A percentile compares a stretch with the other conserved stretches of the same genome.
Conservation (phyloP, 2,329 filamentous ascomycete genomes). For the Cercospora sp. region DNA sequence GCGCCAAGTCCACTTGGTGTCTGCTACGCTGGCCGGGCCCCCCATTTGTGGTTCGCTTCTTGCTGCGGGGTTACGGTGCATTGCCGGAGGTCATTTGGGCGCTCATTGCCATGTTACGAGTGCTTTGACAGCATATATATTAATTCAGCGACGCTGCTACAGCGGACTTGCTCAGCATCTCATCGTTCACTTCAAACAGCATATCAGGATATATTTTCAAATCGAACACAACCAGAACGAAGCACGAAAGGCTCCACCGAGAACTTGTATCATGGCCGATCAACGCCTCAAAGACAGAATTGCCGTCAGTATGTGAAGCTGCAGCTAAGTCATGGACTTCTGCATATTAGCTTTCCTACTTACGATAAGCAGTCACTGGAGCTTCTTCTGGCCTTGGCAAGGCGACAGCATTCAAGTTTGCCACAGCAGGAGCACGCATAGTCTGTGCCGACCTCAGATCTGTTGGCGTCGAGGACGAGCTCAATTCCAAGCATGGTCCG, state of each 20-base stretch:
- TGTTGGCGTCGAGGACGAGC: constrained; percentile 26
- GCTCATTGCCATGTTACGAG: background rate
- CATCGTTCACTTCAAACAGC: background rate
- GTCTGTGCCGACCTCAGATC: constrained; percentile 33
- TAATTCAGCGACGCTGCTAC: background rate
- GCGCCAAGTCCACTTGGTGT: background rate
- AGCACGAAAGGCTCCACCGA: background rate
- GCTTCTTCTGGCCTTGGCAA: constrained; percentile 33
- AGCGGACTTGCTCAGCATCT: background rate
- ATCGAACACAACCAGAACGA: background rate
- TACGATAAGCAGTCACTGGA: constrained; percentile 27
- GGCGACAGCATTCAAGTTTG: constrained; percentile 34
- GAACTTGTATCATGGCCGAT: constrained; percentile 1
- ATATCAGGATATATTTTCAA: background rate
- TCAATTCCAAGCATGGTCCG: constrained; percentile 28
- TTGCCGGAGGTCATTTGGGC: background rate
- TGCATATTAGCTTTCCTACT: background rate
- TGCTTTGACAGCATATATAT: background rate
- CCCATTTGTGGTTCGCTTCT: background rate
- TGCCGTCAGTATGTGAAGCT: constrained; percentile 25
- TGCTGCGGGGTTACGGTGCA: background rate
- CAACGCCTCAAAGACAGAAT: constrained; percentile 31
- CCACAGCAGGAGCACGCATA: constrained; percentile 31
- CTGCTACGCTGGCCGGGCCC: background rate
- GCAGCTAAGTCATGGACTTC: background rate